Evolutionary conservation across 208 protist genomes (phyloP).

Genomic region (Leishmania aethiopica): DNA sequence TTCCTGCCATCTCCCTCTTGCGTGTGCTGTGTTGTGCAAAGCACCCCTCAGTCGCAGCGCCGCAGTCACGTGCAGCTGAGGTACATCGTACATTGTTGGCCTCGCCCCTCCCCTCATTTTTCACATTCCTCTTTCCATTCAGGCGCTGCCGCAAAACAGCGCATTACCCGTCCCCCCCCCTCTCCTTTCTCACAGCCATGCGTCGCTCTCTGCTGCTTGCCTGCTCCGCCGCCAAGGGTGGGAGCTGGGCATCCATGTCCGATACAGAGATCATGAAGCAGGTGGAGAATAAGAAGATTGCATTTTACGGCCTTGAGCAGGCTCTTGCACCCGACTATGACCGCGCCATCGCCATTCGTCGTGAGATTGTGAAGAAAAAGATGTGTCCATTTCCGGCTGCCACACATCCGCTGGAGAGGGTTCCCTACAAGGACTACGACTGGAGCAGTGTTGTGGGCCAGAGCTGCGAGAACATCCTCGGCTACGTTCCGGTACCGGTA

Average conservation of each 20-base stretch:
- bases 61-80: too few relatives aligned
- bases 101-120: not conserved
- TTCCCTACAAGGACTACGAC: slow-evolving; percentile 91
- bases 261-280: slow-evolving; percentile 79
- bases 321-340: slow-evolving; percentile 87
- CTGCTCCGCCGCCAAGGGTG: slow-evolving; percentile 31
- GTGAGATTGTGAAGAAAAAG: slow-evolving; percentile 76
- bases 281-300: slow-evolving; percentile 74
- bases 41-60: not conserved
- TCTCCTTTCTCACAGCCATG: slow-evolving; percentile 11
- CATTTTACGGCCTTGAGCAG: slow-evolving; percentile 88
- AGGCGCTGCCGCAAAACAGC: not conserved
- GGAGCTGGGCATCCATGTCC: slow-evolving; percentile 55
- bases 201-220: slow-evolving; percentile 28
- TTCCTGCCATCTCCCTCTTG: not conserved
- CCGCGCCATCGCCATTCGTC: slow-evolving; percentile 82
- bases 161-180: not conserved
- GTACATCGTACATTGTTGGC: not conserved
- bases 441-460: slow-evolving; percentile 92
- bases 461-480: slow-evolving; percentile 97
- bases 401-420: slow-evolving; percentile 53
- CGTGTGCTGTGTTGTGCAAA: not conserved
- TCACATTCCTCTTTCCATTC: not conserved
- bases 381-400: slow-evolving; percentile 34
- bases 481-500: slow-evolving; percentile 97